Percentiles rank a stretch among this genome's conserved stretches.
Conservation (phyloP, 192 early-diverging fungal species). For the Piromyces finnis region DNA sequence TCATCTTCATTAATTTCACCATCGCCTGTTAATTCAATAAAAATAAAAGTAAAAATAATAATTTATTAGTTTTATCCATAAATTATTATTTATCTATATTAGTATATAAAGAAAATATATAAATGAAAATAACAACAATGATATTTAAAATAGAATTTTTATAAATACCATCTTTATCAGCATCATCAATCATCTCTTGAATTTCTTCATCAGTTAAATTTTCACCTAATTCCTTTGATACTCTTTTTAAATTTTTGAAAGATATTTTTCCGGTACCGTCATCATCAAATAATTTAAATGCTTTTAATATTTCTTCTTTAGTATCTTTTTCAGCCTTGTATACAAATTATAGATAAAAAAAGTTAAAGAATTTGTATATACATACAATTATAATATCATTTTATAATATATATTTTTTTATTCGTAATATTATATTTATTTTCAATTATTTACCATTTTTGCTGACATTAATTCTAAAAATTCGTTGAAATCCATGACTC, state of each 20-base stretch:
- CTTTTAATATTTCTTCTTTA: slow-evolving; percentile 48
- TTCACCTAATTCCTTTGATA: slow-evolving; percentile 52
- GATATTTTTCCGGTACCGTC: slow-evolving; percentile 49
- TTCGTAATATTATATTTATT: background rate
- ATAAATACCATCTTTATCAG: slow-evolving; percentile 29
- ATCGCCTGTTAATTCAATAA: slow-evolving; percentile 26
- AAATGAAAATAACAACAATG: background rate
- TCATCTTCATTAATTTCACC: slow-evolving; percentile 35
- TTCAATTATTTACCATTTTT: slow-evolving; percentile 35
- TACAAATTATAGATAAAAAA: slow-evolving; percentile 1
- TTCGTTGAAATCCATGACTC: slow-evolving; percentile 22
- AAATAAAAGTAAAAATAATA: too few species aligned
- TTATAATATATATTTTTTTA: background rate
- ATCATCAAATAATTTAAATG: slow-evolving; percentile 68
- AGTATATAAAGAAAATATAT: background rate
- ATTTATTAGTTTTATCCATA: too few species aligned
- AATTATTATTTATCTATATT: too few species aligned
- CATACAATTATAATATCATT: background rate
- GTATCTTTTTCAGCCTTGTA: slow-evolving; percentile 40
- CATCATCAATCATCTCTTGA: slow-evolving; percentile 62
- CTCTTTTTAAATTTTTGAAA: slow-evolving; percentile 49
- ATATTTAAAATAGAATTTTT: background rate
- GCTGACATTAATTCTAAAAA: slow-evolving; percentile 25
- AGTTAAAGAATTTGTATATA: background rate
- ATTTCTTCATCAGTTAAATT: slow-evolving; percentile 47